Conservation (phyloP, 306 rosid genomes). For the Prunus campanulata region DNA sequence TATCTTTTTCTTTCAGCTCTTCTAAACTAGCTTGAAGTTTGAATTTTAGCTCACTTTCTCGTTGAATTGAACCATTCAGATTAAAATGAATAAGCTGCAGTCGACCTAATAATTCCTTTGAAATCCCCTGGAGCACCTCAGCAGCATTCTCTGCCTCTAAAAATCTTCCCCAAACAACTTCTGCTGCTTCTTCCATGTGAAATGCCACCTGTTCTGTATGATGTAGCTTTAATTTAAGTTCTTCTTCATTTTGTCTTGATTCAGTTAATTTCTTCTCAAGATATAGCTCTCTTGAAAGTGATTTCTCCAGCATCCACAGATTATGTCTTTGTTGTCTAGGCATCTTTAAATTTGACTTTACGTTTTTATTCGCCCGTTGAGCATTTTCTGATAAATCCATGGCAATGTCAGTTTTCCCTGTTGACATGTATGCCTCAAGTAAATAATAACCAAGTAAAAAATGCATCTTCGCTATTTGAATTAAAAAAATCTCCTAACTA, state of each 20-base stretch:
- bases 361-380: constrained; percentile 34
- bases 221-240: constrained; percentile 69
- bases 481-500: constrained; percentile 13
- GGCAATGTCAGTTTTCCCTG: constrained; percentile 56
- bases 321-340: constrained; percentile 68
- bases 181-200: constrained; percentile 82
- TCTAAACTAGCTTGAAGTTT: constrained; percentile 42
- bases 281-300: constrained; percentile 81
- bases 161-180: constrained; percentile 96
- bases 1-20: constrained; percentile 53
- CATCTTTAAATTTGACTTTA: constrained; percentile 51
- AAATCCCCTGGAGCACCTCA: constrained; percentile 77
- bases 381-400: constrained; percentile 43
- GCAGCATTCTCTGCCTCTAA: constrained; percentile 89
- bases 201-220: constrained; percentile 70
- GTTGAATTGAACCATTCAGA: constrained; percentile 48
- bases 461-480: constrained; percentile 6
- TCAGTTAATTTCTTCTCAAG: constrained; percentile 81
- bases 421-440: constrained; percentile 31
- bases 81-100: constrained; percentile 70
- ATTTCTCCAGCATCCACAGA: constrained; percentile 85
- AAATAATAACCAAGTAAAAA: constrained; percentile 21
- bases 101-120: constrained; percentile 66
- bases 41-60: constrained; percentile 59
- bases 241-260: constrained; percentile 64